Evolutionary conservation across 306 rosid genomes (phyloP).

Genomic region (Lathyrus oleraceus): DNA sequence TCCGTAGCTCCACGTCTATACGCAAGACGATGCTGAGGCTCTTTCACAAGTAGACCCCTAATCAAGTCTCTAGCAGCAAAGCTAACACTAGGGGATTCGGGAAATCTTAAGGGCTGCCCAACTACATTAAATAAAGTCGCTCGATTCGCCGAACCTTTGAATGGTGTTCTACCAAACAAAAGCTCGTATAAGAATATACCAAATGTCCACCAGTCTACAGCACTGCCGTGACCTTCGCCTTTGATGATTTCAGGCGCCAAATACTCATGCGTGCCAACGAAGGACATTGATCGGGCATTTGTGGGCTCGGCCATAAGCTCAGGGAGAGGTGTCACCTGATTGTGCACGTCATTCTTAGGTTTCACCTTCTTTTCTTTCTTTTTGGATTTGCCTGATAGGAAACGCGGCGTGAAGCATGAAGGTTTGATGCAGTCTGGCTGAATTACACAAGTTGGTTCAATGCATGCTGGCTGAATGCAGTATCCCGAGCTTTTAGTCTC

Average conservation of each 20-base stretch:
- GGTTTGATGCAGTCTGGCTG: slow-evolving; percentile 87
- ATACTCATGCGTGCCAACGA: slow-evolving; percentile 97
- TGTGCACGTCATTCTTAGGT: slow-evolving; percentile 58
- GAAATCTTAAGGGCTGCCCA: slow-evolving; percentile 90
- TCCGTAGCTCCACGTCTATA: slow-evolving; percentile 93
- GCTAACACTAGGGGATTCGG: slow-evolving; percentile 87
- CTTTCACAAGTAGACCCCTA: slow-evolving; percentile 91
- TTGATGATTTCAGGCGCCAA: slow-evolving; percentile 91
- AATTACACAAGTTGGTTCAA: slow-evolving; percentile 76
- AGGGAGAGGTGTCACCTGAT: slow-evolving; percentile 77
- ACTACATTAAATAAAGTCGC: slow-evolving; percentile 95
- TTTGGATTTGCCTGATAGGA: slow-evolving; percentile 60
- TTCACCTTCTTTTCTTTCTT: slow-evolving; percentile 68
- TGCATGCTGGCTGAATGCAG: slow-evolving; percentile 81
- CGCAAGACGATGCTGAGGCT: slow-evolving; percentile 95
- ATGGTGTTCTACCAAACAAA: slow-evolving; percentile 90
- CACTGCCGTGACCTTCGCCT: slow-evolving; percentile 99
- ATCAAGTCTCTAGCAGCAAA: slow-evolving; percentile 96
- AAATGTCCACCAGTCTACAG: slow-evolving; percentile 99
- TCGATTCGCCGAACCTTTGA: slow-evolving; percentile 79
- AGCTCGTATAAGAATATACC: slow-evolving; percentile 96
- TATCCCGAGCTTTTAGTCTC: slow-evolving; percentile 69
- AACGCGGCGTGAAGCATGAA: slow-evolving; percentile 71
- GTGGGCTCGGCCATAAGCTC: slow-evolving; percentile 95
- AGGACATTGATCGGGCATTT: slow-evolving; percentile 91